These are phyloP conservation scores for Chrysopogon serrulatus DNA, from an alignment of 176 grass and related monocot genomes.

Conservation along the genomic window DNA sequence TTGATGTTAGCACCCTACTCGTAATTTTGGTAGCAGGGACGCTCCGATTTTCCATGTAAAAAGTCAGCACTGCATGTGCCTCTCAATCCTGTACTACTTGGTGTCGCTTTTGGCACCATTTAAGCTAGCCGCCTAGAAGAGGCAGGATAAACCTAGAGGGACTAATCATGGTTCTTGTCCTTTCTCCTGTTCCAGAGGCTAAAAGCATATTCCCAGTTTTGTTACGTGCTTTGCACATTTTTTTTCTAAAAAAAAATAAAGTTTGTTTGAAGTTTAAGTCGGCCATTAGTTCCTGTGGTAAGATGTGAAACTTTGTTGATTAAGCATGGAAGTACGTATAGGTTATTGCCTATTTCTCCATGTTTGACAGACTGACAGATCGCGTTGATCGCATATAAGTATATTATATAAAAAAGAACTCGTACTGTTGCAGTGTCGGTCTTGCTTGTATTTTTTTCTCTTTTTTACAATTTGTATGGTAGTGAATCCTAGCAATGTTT, in stretches of 20 bases:
- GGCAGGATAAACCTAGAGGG: background rate
- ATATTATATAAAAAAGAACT: background rate
- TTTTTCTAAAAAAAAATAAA: no score
- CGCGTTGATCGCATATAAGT: background rate
- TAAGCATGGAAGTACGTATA: background rate
- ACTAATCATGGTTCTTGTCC: constrained; percentile 19
- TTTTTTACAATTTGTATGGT: background rate
- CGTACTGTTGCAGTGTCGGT: background rate
- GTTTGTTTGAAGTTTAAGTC: background rate
- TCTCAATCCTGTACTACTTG: constrained; percentile 14
- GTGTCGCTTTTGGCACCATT: constrained; percentile 21
- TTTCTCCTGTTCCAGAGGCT: background rate
- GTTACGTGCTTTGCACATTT: no score
- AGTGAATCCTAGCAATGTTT: background rate
- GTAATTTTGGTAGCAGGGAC: background rate
- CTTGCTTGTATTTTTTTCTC: background rate
- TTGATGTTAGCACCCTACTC: background rate
- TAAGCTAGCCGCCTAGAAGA: background rate
- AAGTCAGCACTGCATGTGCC: constrained; percentile 25
- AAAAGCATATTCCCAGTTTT: background rate
- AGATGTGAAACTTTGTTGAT: background rate
- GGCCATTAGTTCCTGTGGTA: background rate
- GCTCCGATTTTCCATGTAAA: constrained; percentile 9
- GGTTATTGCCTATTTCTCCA: background rate
- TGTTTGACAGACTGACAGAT: background rate